Conservation (phyloP, 352 stramenopile genomes). For the Nothophytophthora sp. region DNA sequence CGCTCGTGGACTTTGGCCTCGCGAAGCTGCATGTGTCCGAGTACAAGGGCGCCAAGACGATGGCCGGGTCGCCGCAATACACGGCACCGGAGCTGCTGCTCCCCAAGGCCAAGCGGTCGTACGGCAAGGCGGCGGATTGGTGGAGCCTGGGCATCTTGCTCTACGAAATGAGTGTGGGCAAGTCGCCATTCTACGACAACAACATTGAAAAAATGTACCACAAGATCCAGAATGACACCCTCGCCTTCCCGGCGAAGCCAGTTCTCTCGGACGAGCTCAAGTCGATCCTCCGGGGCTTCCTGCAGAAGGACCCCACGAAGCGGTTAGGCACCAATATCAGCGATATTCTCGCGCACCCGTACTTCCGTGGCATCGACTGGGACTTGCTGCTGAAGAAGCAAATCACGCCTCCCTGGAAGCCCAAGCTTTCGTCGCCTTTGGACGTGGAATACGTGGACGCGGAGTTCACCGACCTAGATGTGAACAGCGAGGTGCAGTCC, state of each 20-base stretch:
- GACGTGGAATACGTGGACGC: constrained; percentile 88
- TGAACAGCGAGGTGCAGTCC: constrained; percentile 79
- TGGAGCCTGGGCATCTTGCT: constrained; percentile 91
- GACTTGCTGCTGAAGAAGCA: constrained; percentile 84
- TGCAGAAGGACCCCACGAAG: constrained; percentile 88
- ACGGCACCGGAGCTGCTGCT: constrained; percentile 83
- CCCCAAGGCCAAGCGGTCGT: constrained; percentile 85
- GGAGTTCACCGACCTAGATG: constrained; percentile 87
- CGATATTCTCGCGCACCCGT: constrained; percentile 83
- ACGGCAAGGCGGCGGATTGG: constrained; percentile 89
- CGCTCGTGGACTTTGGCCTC: constrained; percentile 95
- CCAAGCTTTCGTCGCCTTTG: constrained; percentile 72
- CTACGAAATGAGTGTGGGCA: constrained; percentile 94
- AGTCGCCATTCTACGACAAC: constrained; percentile 93
- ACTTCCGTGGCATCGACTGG: constrained; percentile 84
- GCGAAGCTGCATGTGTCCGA: constrained; percentile 93
- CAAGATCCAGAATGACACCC: constrained; percentile 88
- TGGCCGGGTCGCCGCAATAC: constrained; percentile 89
- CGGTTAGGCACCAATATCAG: constrained; percentile 88
- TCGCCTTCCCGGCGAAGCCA: constrained; percentile 81
- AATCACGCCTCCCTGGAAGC: constrained; percentile 86
- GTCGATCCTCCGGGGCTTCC: constrained; percentile 76
- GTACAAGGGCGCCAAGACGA: constrained; percentile 88
- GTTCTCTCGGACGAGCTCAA: constrained; percentile 72
- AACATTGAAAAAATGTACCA: constrained; percentile 96